Evolutionary conservation across 2,329 filamentous ascomycete genomes (phyloP), one percentile per base, ranked within the genome.

Genomic region (Beauveria bassiana): DNA sequence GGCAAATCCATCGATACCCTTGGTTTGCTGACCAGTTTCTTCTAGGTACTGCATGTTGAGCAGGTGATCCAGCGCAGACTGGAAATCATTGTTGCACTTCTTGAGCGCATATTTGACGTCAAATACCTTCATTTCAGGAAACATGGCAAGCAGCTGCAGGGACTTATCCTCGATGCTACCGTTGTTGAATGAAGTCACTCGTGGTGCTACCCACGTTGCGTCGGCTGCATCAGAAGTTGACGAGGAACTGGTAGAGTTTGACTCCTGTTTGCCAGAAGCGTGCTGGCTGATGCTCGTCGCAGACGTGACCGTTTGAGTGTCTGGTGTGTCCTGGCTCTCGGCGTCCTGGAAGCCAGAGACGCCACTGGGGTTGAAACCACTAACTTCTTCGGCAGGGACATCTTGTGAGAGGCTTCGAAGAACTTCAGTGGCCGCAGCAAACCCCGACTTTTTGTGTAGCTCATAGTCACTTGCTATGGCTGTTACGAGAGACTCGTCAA

Each of bases 1-100:
- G 24, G 84, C 86, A 70, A 96, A 96, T 0, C 84, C 91, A 62
- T 97, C 91, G n/a, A 97, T 79, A 0, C 92, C 90, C 70, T 89
- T 93, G 1, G 80, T 77, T 1, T 82, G 78, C 59, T 84, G 78
- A 0, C 83, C 83, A 1, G 79, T 81, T 61, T 91, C 85, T 62
- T 91, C 85, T 5, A 97, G 86, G 69, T 88, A 91, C 22, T 89
- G 85, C 16, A 91, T 80, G 66, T 89, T 96, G 38, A 97, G 81
- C 14, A 98, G 77, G 62, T 91, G 86, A 67, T 96, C 91, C 64
- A 96, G 86, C 1, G 91, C 85, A 16, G 80, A 79, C 62, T 86
- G 83, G 45, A 90, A 83, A 65, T 91, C 84, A 0, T 87, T 84
- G 12, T 83, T 79, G 34, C 80, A 84, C 68, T 90, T 90, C 65